A percentile compares a stretch with the other conserved stretches of the same genome.
phyloP scores from a whole-genome alignment of 2,329 filamentous ascomycete species.

The Zelopaecilomyces penicillatus region DNA sequence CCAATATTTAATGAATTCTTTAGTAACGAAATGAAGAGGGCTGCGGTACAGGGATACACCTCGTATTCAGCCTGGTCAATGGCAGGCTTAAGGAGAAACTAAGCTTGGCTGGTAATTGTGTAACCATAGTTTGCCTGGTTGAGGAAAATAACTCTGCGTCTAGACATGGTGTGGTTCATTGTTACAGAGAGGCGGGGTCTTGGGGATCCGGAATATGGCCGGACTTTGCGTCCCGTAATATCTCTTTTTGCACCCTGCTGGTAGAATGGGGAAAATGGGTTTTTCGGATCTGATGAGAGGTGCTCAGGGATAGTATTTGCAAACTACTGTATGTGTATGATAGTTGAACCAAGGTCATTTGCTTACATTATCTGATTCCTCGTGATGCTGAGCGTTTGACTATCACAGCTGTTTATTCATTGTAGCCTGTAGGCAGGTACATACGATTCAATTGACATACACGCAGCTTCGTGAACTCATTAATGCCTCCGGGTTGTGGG shows the following conservation, averaged over 20 bases:
- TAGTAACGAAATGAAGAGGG: neutral
- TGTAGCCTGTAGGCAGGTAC: no score
- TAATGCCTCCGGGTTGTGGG: no score
- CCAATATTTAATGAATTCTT: slow-evolving; percentile 5
- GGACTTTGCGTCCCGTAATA: neutral
- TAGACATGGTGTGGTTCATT: slow-evolving; percentile 7
- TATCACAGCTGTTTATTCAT: no score
- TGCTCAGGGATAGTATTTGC: slow-evolving; percentile 4
- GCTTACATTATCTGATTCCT: no score
- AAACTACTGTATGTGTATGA: slow-evolving; percentile 1
- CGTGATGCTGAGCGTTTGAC: no score
- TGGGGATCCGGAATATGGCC: neutral
- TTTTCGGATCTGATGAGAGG: slow-evolving; percentile 4
- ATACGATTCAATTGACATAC: no score
- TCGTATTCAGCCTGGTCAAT: no score
- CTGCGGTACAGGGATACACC: neutral
- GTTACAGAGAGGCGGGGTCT: slow-evolving; percentile 4
- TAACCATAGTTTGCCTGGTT: neutral
- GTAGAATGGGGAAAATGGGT: slow-evolving; percentile 6
- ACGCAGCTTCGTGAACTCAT: no score
- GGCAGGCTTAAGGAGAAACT: no score
- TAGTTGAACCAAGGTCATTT: no score
- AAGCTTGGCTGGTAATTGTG: neutral
- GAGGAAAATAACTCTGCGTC: neutral
- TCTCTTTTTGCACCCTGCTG: slow-evolving; percentile 3